Conservation (phyloP, 495 filamentous ascomycete species). For the Penicillium maclennaniae region DNA sequence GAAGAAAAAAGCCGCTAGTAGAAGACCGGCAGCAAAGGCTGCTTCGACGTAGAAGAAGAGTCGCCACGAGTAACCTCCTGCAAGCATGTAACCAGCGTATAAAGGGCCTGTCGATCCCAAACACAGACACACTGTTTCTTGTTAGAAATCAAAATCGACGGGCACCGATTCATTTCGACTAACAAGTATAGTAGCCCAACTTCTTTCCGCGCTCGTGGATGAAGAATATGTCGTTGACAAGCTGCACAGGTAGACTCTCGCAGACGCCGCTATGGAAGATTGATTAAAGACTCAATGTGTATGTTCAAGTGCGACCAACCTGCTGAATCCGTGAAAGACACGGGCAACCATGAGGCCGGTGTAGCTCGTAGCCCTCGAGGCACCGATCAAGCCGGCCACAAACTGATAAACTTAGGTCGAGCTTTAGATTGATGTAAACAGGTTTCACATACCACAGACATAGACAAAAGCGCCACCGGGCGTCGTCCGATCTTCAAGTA, state of each 20-base stretch:
- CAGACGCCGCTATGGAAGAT: conserved; percentile 46
- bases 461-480: conserved; percentile 51
- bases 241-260: conserved; percentile 59
- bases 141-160: conserved; percentile 2
- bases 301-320: neutral
- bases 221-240: conserved; percentile 67
- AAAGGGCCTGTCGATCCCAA: conserved; percentile 56
- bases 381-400: conserved; percentile 53
- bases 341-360: conserved; percentile 51
- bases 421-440: neutral
- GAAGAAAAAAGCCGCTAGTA: conserved; percentile 57
- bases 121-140: conserved; percentile 51
- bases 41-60: conserved; percentile 64
- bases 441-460: conserved; percentile 37
- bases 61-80: conserved; percentile 57
- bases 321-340: conserved; percentile 52
- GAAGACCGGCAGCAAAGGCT: conserved; percentile 51
- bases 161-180: neutral
- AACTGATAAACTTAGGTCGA: conserved; percentile 34
- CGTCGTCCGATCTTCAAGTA: conserved; percentile 57
- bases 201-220: conserved; percentile 57
- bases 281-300: neutral
- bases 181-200: conserved; percentile 57
- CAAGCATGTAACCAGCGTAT: conserved; percentile 62
- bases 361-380: conserved; percentile 49